phyloP scores from a whole-genome alignment of 768 basidiomycete genomes.

The Vishniacozyma victoriae region DNA sequence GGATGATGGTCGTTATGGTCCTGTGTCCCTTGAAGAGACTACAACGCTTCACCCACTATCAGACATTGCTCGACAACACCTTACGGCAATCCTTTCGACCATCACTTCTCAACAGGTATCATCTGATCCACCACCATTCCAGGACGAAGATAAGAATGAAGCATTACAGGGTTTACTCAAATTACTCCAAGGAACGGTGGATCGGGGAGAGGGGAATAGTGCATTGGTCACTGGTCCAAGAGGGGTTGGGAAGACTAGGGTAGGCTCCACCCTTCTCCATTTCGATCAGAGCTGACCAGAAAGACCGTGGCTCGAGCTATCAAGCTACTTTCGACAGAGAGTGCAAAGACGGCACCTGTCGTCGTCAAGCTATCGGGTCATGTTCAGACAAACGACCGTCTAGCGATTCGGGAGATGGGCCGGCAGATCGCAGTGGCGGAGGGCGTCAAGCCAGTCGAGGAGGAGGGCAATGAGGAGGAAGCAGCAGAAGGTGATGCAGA shows the following conservation, averaged over 20 bases:
- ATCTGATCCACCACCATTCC: slow-evolving; percentile 19
- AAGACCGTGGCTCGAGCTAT: no score
- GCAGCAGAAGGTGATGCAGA: slow-evolving; percentile 27
- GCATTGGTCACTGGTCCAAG: slow-evolving; percentile 79
- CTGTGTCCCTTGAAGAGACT: slow-evolving; percentile 11
- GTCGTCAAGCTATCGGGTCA: slow-evolving; percentile 78
- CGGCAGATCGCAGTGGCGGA: slow-evolving; percentile 58
- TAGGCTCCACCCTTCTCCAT: no score
- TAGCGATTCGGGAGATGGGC: slow-evolving; percentile 89
- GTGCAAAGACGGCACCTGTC: slow-evolving; percentile 54
- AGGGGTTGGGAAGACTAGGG: slow-evolving; percentile 78
- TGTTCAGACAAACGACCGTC: slow-evolving; percentile 73
- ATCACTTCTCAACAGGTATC: slow-evolving; percentile 10
- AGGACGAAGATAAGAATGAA: slow-evolving; percentile 38
- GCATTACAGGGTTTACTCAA: slow-evolving; percentile 59
- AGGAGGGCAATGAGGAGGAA: slow-evolving; percentile 49
- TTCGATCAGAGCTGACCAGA: no score
- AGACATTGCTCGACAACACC: slow-evolving; percentile 9
- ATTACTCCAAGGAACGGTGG: slow-evolving; percentile 66
- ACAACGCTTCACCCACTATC: slow-evolving; percentile 27
- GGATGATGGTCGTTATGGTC: slow-evolving; percentile 15
- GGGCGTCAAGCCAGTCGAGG: slow-evolving; percentile 53
- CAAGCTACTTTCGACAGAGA: background rate
- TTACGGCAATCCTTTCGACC: slow-evolving; percentile 14
- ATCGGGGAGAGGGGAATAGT: slow-evolving; percentile 85